A percentile compares a stretch with the other conserved stretches of the same genome.
phyloP scores from a whole-genome alignment of 192 early-diverging fungal species.

The Podila horticola region DNA sequence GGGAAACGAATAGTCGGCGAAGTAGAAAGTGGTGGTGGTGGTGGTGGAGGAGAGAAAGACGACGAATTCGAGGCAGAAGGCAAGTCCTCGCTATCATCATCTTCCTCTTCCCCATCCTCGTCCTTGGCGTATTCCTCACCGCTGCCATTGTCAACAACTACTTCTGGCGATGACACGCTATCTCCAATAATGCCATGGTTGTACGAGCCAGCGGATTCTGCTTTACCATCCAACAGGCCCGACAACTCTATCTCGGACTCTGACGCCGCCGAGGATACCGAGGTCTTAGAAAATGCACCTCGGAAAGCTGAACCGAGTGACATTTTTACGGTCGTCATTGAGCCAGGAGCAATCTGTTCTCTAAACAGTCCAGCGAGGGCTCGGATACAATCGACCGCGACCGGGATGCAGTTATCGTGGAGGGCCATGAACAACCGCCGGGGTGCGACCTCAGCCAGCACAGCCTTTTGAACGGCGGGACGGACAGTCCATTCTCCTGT shows the following conservation, averaged over 20 bases:
- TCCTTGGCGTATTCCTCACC: background rate
- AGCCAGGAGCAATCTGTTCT: conserved; percentile 7
- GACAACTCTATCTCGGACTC: no score
- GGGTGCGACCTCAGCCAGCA: conserved; percentile 2
- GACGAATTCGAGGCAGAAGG: background rate
- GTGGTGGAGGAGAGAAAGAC: background rate
- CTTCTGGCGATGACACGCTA: no score
- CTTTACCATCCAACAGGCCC: no score
- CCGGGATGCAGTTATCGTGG: conserved; percentile 18
- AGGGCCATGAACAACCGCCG: background rate
- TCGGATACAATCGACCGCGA: conserved; percentile 33
- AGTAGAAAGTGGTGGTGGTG: background rate
- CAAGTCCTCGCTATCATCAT: background rate
- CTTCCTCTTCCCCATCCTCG: background rate
- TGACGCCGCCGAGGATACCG: background rate
- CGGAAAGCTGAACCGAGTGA: background rate
- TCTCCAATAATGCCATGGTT: no score
- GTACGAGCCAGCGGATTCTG: no score
- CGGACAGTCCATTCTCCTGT: conserved; percentile 37
- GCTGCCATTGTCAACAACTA: no score
- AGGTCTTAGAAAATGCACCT: background rate
- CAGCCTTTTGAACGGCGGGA: conserved; percentile 1
- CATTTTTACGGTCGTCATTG: background rate
- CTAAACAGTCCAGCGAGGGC: conserved; percentile 12
- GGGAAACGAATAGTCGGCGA: background rate